Base-by-base conservation (phyloP, 495 filamentous ascomycete species). In the Aspergillus sclerotioniger region DNA sequence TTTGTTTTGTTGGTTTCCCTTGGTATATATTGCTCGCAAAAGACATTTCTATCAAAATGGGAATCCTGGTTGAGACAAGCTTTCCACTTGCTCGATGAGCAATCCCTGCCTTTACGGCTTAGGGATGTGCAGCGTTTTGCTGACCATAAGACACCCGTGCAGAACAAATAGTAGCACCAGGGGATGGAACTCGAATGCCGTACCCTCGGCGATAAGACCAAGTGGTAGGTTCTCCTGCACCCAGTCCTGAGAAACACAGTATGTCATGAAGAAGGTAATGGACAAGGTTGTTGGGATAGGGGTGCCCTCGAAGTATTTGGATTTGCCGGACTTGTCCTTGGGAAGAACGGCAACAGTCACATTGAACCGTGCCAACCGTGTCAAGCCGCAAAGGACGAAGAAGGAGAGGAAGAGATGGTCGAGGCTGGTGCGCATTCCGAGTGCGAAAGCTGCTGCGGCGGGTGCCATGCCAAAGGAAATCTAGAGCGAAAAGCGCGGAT, bases 401-500 rank as follows among this genome's bases (percentile, higher is more conserved):
- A 92, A 88, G 17, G 89, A 78, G 17, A 98, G 86, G 59, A 91
- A 74, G 39, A 96, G 69, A 66, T 95, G 92, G 72, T 98, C 94
- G 66, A 91, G 69, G 3, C 88, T 78, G 6, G 92, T 96, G 68
- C 91, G 91, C 54, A 96, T 75, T 61, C 94, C 94, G 66, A 98
- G 82, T 43, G 90, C 86, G 74, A 98, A 97, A 28, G 92, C 94
- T 45, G 85, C 85, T 13, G 83, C 80, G 43, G 94, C 95, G 17
- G 95, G 95, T 48, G 92, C 82, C 54, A 97, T 85, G 63, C 94
- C 95, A 72, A 98, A 98, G 54, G 95, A 97, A 63, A 98, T 88
- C 93, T 98, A 65, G 51, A 57, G 53, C 35, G 17, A 39, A 32
- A n/a, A 37, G 31, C 54, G 12, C 16, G 17, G 25, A 8, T 17